phyloP scores from a whole-genome alignment of 768 basidiomycete species.

The Leucocoprinus birnbaumii region DNA sequence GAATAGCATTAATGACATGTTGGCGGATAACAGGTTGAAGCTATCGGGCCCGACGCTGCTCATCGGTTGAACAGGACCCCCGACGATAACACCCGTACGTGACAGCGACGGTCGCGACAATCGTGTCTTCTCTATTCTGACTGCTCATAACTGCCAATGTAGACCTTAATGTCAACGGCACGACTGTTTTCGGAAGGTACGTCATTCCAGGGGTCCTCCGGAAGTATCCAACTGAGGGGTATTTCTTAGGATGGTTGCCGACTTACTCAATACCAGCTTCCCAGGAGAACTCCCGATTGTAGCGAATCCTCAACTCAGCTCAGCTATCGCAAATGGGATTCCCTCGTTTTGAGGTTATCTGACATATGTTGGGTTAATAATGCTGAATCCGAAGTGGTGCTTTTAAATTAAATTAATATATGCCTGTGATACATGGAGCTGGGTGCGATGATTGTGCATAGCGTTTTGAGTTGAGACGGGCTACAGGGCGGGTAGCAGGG shows the following conservation, averaged over 20 bases:
- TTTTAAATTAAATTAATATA: not conserved
- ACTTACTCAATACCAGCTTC: slow-evolving; percentile 32
- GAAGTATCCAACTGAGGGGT: not conserved
- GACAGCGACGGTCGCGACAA: not conserved
- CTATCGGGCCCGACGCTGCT: slow-evolving; percentile 35
- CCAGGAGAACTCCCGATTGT: slow-evolving; percentile 33
- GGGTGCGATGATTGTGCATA: too few relatives aligned
- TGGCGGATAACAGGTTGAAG: slow-evolving; percentile 24
- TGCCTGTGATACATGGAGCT: slow-evolving; percentile 1
- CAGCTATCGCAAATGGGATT: slow-evolving; percentile 35
- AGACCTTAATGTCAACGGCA: slow-evolving; percentile 37
- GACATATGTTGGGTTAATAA: too few relatives aligned
- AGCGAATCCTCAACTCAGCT: slow-evolving; percentile 30
- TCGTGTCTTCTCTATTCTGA: not conserved
- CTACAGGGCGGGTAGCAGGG: not conserved
- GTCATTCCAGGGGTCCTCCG: not conserved
- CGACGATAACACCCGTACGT: slow-evolving; percentile 35
- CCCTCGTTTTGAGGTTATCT: slow-evolving; percentile 28
- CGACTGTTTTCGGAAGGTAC: slow-evolving; percentile 38
- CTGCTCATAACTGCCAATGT: not conserved
- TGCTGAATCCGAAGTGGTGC: not conserved
- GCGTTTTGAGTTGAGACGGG: not conserved
- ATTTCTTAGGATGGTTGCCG: slow-evolving; percentile 33
- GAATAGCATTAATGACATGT: not conserved
- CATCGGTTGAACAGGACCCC: slow-evolving; percentile 36